These are phyloP conservation scores for Schizophyllum commune DNA, from an alignment of 1,284 basidiomycete species.

Conservation along the genomic window DNA sequence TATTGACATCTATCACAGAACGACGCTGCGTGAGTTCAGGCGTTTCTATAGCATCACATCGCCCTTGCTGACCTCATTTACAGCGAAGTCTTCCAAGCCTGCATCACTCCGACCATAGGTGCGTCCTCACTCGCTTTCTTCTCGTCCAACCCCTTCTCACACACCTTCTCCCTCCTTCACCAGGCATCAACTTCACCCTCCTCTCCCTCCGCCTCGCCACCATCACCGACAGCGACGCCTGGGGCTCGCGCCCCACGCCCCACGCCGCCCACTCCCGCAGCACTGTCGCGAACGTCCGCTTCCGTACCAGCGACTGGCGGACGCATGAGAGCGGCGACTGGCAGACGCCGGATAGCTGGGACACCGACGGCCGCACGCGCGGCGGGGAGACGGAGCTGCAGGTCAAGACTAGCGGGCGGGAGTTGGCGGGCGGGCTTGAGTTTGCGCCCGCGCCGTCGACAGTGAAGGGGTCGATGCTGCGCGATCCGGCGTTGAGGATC, in stretches of 20 bases:
- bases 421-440: background rate
- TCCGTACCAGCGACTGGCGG: background rate
- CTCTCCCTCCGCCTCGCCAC: constrained; percentile 1
- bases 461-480: background rate
- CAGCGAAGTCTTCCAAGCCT: background rate
- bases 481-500: background rate
- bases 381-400: background rate
- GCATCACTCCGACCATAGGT: background rate
- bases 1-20: background rate
- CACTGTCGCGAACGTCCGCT: background rate
- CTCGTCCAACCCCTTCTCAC: background rate
- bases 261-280: background rate
- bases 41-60: background rate
- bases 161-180: background rate
- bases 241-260: background rate
- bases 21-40: background rate
- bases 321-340: background rate
- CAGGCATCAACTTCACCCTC: background rate
- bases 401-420: background rate
- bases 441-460: background rate
- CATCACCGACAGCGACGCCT: background rate
- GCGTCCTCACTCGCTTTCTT: background rate
- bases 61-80: background rate
- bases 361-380: background rate
- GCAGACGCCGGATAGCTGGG: background rate